These are phyloP conservation scores for Discostella pseudostelligera DNA, from an alignment of 108 stramenopile genomes.

Conservation along the genomic window DNA sequence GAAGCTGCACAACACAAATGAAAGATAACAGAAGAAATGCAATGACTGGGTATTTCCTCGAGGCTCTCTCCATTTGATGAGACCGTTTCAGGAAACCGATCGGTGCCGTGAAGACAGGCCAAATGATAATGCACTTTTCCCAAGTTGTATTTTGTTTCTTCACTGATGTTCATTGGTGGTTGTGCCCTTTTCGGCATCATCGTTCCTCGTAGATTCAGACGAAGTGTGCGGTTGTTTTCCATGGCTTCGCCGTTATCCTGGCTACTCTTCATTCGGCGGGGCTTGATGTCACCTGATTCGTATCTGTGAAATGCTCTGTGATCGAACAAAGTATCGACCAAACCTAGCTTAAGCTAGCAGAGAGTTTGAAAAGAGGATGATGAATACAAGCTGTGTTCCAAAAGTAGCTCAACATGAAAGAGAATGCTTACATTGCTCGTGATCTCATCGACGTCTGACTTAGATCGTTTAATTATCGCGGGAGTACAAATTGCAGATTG, in stretches of 20 bases:
- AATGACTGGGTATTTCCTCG: slow-evolving; percentile 48
- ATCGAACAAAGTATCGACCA: slow-evolving; percentile 57
- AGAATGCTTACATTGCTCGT: slow-evolving; percentile 25
- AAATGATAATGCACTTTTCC: slow-evolving; percentile 79
- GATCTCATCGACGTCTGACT: slow-evolving; percentile 66
- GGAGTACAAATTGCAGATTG: slow-evolving; percentile 17
- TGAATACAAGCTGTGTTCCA: not conserved
- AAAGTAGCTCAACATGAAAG: not conserved
- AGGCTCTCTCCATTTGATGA: slow-evolving; percentile 14
- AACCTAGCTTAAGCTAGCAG: slow-evolving; percentile 41
- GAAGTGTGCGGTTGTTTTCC: slow-evolving; percentile 1
- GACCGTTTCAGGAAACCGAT: slow-evolving; percentile 67
- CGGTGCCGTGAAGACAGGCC: slow-evolving; percentile 65
- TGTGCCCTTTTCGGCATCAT: slow-evolving; percentile 27
- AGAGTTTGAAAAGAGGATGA: not conserved
- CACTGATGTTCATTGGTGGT: slow-evolving; percentile 54
- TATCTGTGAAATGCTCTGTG: slow-evolving; percentile 51
- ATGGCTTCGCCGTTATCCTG: slow-evolving; percentile 1
- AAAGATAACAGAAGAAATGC: slow-evolving; percentile 69
- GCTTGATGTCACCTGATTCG: slow-evolving; percentile 58
- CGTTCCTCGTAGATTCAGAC: slow-evolving; percentile 25
- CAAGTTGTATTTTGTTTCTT: slow-evolving; percentile 56
- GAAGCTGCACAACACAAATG: slow-evolving; percentile 69
- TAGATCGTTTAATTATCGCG: slow-evolving; percentile 34
- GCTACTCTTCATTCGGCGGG: slow-evolving; percentile 13